phyloP scores from a whole-genome alignment of 2,329 filamentous ascomycete species.

The Neobulgaria alba region DNA sequence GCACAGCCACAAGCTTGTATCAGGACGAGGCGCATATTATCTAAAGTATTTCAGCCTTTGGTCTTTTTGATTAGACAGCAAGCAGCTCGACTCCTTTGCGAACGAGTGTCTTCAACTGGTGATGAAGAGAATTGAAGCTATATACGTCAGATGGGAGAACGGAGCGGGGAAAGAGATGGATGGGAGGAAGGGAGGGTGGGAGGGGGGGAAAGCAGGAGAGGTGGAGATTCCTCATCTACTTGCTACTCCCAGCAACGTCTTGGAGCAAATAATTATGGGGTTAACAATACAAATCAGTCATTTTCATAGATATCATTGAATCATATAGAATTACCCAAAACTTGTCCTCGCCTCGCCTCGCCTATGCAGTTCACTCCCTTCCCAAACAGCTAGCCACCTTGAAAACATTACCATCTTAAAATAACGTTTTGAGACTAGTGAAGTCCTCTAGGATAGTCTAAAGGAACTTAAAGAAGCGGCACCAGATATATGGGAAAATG shows the following conservation, averaged over 20 bases:
- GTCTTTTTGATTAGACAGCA: background rate
- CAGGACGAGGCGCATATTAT: background rate
- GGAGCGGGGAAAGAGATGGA: constrained; percentile 1
- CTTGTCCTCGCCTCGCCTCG: no score
- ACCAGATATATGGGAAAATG: no score
- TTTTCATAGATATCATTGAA: no score
- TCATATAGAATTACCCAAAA: no score
- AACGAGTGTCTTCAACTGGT: constrained; percentile 5
- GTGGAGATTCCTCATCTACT: constrained; percentile 6
- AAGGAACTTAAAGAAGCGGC: no score
- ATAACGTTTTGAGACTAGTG: no score
- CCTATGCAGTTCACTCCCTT: no score
- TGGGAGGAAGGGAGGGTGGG: constrained; percentile 2
- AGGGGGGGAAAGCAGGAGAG: constrained; percentile 5
- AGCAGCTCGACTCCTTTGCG: background rate
- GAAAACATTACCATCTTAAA: no score
- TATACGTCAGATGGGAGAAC: constrained; percentile 5
- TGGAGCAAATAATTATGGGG: constrained; percentile 2
- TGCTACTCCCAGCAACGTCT: background rate
- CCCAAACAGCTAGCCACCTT: no score
- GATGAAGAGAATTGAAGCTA: constrained; percentile 5
- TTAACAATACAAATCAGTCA: no score
- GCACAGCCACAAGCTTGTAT: background rate
- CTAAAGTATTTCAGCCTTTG: background rate
- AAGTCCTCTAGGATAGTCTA: no score